phyloP scores from a whole-genome alignment of 2,329 filamentous ascomycete species.

The Penicillium sp. region DNA sequence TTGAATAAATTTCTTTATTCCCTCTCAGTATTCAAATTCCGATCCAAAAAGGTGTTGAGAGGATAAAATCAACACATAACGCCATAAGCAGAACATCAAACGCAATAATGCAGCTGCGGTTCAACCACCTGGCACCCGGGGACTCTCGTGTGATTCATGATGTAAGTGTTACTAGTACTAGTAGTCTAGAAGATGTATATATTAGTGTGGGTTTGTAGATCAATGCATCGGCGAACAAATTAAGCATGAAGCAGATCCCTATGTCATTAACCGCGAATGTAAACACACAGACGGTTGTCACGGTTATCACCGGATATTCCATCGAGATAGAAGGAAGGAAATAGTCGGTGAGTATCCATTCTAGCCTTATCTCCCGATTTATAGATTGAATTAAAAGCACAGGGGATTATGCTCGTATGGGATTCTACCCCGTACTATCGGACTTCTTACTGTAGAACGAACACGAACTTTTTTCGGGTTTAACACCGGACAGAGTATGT shows the following conservation, averaged over 20 bases:
- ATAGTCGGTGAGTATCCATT: conserved; percentile 5
- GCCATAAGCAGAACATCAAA: not conserved
- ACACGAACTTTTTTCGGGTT: not conserved
- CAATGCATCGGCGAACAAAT: conserved; percentile 1
- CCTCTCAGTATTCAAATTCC: not conserved
- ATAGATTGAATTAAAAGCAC: not conserved
- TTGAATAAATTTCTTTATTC: not conserved
- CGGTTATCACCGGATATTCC: conserved; percentile 5
- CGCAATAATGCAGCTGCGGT: not conserved
- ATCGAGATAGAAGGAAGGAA: not conserved
- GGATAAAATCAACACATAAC: not conserved
- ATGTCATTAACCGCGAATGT: not conserved
- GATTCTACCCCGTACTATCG: not conserved
- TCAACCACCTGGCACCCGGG: not conserved
- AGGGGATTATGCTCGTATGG: not conserved
- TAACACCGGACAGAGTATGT: no score
- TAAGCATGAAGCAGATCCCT: not conserved
- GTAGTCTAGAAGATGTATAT: not conserved
- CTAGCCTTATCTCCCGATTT: not conserved
- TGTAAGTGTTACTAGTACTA: not conserved
- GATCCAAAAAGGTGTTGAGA: no score
- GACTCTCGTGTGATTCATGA: not conserved
- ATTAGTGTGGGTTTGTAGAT: not conserved
- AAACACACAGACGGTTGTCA: not conserved
- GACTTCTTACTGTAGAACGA: not conserved